phyloP scores from a whole-genome alignment of 164 flowering plant genomes.

The Saururus chinensis region DNA sequence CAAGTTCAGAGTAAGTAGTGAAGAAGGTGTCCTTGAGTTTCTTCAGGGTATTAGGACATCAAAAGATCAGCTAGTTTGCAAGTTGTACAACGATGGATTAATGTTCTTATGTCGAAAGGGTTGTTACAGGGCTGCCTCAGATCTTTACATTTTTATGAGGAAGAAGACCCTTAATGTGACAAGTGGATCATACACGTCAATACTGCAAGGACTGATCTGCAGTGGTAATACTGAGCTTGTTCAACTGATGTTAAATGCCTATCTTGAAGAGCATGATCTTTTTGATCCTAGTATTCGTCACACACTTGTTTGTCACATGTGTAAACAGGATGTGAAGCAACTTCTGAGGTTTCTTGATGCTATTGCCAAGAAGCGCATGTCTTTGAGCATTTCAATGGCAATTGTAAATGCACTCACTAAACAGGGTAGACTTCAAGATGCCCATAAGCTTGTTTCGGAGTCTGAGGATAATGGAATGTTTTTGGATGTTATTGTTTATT shows the following conservation, averaged over 20 bases:
- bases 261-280: constrained; percentile 48
- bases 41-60: constrained; percentile 26
- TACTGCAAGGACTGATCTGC: constrained; percentile 29
- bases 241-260: constrained; percentile 26
- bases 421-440: constrained; percentile 51
- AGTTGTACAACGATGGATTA: constrained; percentile 34
- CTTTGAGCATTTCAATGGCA: constrained; percentile 23
- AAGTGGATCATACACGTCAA: constrained; percentile 29
- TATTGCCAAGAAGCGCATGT: constrained; percentile 13
- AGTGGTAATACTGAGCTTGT: constrained; percentile 19
- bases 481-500: constrained; percentile 44
- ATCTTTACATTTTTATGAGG: constrained; percentile 28
- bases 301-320: constrained; percentile 31
- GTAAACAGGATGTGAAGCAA: constrained; percentile 29
- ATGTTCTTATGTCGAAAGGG: constrained; percentile 42
- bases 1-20: constrained; percentile 23
- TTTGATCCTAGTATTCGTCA: constrained; percentile 26
- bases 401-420: constrained; percentile 33
- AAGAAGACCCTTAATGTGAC: constrained; percentile 25
- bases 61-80: constrained; percentile 13
- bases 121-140: constrained; percentile 29
- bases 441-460: constrained; percentile 41
- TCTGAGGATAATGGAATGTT: constrained; percentile 24
- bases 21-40: constrained; percentile 34
- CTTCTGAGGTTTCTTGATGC: constrained; percentile 34